Evolutionary conservation across 306 rosid genomes (phyloP), one percentile per base, ranked within the genome.

Genomic region (Dalbergia cochinchinensis): DNA sequence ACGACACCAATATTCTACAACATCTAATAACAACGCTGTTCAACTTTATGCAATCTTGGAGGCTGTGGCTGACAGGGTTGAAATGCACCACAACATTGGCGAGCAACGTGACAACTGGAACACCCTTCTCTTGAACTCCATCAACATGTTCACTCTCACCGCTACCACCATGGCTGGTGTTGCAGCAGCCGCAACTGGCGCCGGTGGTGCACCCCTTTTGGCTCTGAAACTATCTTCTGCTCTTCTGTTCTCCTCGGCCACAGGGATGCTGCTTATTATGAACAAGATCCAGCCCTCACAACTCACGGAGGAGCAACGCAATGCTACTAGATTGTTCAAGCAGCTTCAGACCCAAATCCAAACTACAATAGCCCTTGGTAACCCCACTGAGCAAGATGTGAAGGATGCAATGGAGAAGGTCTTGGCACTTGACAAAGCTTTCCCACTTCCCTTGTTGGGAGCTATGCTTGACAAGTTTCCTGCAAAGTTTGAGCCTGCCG

Each of bases 261-360:
- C 93, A 0, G 97, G 98, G 20, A 31, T 92, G 87, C 26, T 74
- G 33, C 79, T 89, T 16, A 16, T 84, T 41, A 91, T 89, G 85
- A 92, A 88, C 88, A 92, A 92, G 82, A 80, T 90, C 67, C 98
- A 94, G 33, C 97, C 98, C 0, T 94, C 97, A 1, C 98, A 94
- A 57, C 92, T 94, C 4, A 87, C 92, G 0, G 98, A 94, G 65
- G 98, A 94, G 15, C 96, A 94, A 37, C 87, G 97, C 0, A 94
- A 90, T 39, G 96, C 96, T 0, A 68, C 89, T 1, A 92, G 92
- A 59, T 58, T 89, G 76, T 94, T 94, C 65, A 87, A 64, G 68
- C 88, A 88, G 34, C 84, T 92, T 58, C 80, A 77, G 2, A 44
- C 15, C 14, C 72, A 90, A 60, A 85, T 94, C 35, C 5, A 88